Conservation (phyloP, 1,284 basidiomycete species). For the Papiliotrema flavescens region DNA sequence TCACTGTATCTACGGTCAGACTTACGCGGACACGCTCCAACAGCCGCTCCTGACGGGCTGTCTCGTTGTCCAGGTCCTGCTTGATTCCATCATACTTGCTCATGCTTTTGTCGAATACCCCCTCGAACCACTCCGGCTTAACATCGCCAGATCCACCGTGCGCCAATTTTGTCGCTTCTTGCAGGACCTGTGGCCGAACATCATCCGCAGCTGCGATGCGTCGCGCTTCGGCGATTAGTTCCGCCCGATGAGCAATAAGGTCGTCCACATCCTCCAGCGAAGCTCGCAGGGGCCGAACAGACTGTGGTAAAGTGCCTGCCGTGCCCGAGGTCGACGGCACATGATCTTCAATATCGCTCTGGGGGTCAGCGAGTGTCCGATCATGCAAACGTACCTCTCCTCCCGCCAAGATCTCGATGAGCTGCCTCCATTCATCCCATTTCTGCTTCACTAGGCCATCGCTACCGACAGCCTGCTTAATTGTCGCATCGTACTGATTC, state of each 20-base stretch:
- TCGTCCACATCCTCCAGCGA: slow-evolving; percentile 79
- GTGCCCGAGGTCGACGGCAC: slow-evolving; percentile 35
- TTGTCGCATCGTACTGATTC: slow-evolving; percentile 65
- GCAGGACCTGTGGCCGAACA: slow-evolving; percentile 66
- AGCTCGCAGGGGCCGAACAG: slow-evolving; percentile 68
- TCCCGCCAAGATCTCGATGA: slow-evolving; percentile 65
- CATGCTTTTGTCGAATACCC: slow-evolving; percentile 71
- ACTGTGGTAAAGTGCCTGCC: slow-evolving; percentile 30
- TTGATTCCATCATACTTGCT: slow-evolving; percentile 75
- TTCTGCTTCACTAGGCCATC: slow-evolving; percentile 72
- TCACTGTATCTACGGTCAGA: neutral
- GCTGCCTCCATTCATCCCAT: slow-evolving; percentile 82
- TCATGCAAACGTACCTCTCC: slow-evolving; percentile 58
- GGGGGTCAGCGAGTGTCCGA: slow-evolving; percentile 6
- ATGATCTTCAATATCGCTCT: slow-evolving; percentile 66
- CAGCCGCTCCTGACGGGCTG: slow-evolving; percentile 61
- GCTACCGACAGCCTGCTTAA: slow-evolving; percentile 68
- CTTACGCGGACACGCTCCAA: slow-evolving; percentile 67
- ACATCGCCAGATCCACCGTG: slow-evolving; percentile 62
- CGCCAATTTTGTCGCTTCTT: slow-evolving; percentile 58
- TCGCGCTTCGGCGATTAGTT: slow-evolving; percentile 65
- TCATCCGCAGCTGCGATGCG: slow-evolving; percentile 68
- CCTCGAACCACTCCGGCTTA: slow-evolving; percentile 79
- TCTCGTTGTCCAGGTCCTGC: slow-evolving; percentile 61
- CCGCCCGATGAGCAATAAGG: slow-evolving; percentile 59